Evolutionary conservation across 371 early-diverging fungal genomes (phyloP).

Genomic region (Apophysomyces sp.): DNA sequence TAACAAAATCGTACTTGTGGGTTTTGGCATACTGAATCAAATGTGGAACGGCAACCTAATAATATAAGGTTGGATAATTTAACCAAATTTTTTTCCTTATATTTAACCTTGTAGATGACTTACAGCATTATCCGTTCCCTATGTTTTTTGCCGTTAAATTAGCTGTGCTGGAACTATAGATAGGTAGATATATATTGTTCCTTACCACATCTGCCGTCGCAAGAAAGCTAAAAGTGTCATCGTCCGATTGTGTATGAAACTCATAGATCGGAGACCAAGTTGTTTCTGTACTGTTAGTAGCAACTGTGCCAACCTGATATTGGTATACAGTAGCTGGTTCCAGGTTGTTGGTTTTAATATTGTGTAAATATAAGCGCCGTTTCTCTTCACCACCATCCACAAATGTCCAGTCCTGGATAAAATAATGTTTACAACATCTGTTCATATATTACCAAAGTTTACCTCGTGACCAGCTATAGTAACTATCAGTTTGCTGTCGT

Average conservation of each 20-base stretch:
- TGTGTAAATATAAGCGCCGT: constrained; percentile 22
- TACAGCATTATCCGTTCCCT: neutral
- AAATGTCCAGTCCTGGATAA: constrained; percentile 24
- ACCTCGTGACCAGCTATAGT: neutral
- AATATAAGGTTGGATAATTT: too few species aligned
- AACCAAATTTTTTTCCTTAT: too few species aligned
- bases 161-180: neutral
- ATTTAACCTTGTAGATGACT: neutral
- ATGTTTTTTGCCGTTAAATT: neutral
- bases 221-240: constrained; percentile 33
- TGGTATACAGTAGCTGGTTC: constrained; percentile 23
- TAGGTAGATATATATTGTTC: too few species aligned
- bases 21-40: constrained; percentile 29
- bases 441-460: neutral
- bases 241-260: constrained; percentile 36
- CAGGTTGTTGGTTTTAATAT: constrained; percentile 16
- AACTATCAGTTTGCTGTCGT: neutral
- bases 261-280: constrained; percentile 31
- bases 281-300: neutral
- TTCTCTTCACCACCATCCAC: constrained; percentile 24
- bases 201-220: constrained; percentile 47
- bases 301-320: constrained; percentile 29
- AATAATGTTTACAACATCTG: neutral
- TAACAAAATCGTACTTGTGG: constrained; percentile 45
- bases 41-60: constrained; percentile 37